Percentiles rank a stretch among this genome's conserved stretches.
Evolutionary conservation across 2,329 filamentous ascomycete species (phyloP).

Genomic region (Chalaropsis ovoidea): DNA sequence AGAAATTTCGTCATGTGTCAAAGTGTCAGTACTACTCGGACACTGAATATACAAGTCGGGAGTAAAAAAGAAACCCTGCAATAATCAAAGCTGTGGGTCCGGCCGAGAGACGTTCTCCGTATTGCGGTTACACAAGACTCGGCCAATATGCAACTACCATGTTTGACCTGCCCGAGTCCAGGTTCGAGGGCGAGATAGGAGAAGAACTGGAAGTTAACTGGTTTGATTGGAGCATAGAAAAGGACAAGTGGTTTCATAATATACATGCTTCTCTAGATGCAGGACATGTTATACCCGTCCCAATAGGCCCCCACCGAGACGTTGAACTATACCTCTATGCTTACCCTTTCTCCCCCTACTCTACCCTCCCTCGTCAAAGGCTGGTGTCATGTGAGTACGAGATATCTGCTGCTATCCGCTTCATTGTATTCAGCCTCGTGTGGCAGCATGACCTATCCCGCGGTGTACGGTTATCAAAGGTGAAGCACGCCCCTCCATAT

Average conservation of each 20-base stretch:
- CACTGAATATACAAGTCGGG: too few species aligned
- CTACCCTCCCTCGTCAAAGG: not conserved
- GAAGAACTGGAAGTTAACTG: too few species aligned
- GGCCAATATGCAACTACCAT: slow-evolving; percentile 1
- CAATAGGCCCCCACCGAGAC: not conserved
- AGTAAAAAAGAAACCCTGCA: not conserved
- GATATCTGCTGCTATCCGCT: slow-evolving; percentile 2
- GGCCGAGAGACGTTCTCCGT: not conserved
- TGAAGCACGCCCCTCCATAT: not conserved
- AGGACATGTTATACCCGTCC: too few species aligned
- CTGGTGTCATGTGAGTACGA: not conserved
- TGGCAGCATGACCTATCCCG: not conserved
- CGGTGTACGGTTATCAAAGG: not conserved
- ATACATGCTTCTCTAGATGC: not conserved
- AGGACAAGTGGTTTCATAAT: not conserved
- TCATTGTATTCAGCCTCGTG: slow-evolving; percentile 1
- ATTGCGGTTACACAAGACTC: not conserved
- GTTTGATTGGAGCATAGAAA: too few species aligned
- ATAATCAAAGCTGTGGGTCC: not conserved
- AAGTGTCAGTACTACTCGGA: too few species aligned
- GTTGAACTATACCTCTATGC: not conserved
- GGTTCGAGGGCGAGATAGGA: not conserved
- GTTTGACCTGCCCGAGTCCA: not conserved
- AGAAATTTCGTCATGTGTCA: too few species aligned
- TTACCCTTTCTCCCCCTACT: not conserved